phyloP scores from a whole-genome alignment of 352 stramenopile genomes.

The Globisporangium okanoganense region DNA sequence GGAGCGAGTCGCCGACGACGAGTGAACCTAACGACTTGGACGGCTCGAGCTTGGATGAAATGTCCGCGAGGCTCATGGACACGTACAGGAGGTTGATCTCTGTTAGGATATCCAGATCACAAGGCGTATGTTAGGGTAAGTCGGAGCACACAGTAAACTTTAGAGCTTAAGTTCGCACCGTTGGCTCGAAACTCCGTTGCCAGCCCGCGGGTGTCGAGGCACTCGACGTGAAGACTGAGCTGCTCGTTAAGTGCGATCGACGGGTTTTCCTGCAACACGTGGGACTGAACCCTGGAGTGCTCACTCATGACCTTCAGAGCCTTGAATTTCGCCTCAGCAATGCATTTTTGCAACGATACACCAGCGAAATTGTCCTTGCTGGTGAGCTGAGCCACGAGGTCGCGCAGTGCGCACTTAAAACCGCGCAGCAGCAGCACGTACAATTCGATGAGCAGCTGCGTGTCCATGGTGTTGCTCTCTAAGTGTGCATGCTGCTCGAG shows the following conservation, averaged over 20 bases:
- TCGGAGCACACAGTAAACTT: neutral
- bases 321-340: conserved; percentile 18
- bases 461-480: conserved; percentile 17
- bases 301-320: conserved; percentile 16
- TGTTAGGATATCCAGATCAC: conserved; percentile 8
- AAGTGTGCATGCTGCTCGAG: conserved; percentile 17
- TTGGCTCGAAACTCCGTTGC: conserved; percentile 12
- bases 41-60: conserved; percentile 25
- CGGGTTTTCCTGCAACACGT: conserved; percentile 17
- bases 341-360: conserved; percentile 19
- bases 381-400: conserved; percentile 17
- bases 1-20: conserved; percentile 55
- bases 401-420: conserved; percentile 22
- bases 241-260: conserved; percentile 29
- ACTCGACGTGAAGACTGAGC: conserved; percentile 30
- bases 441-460: conserved; percentile 29
- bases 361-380: no score
- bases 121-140: neutral
- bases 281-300: conserved; percentile 15
- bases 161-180: conserved; percentile 9
- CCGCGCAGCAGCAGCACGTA: conserved; percentile 37
- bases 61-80: conserved; percentile 31
- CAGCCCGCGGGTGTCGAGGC: conserved; percentile 42
- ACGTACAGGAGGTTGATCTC: conserved; percentile 60
- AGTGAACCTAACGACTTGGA: conserved; percentile 38